Evolutionary conservation across 1,284 basidiomycete species (phyloP), one percentile per base, ranked within the genome.

Genomic region (Irpex sp.): DNA sequence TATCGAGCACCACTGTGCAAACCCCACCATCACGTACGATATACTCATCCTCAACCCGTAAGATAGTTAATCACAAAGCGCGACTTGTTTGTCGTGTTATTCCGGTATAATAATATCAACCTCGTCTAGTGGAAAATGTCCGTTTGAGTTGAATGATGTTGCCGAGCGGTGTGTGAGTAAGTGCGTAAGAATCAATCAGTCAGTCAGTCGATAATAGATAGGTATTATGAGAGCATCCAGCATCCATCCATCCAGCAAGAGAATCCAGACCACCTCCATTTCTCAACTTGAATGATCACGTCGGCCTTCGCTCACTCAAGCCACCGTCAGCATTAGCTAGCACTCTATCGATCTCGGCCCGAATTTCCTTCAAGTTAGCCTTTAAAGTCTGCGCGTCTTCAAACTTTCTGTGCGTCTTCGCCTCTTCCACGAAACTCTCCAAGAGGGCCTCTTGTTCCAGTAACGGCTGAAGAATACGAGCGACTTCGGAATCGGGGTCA

Each of bases 401-500:
- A 67, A 96, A 95, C 76, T 96, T 96, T 53, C 94, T 81, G 69
- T 89, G 89, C 0, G 86, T 83, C 72, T 88, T 89, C 3, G 94
- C 94, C 71, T 95, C 92, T 67, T 90, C 87, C 3, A 94, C 82
- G 70, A 92, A 93, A 1, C 84, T 81, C 77, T 96, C 94, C 37
- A 97, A 79, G 57, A 95, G 80, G 2, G 91, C 90, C 75, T 97
- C 94, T 75, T 97, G 94, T 74, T 97, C 94, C 7, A 97, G 81
- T 17, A 97, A 76, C 2, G 94, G 94, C 70, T 96, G 94, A 21
- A 97, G 77, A 3, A 81, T 77, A 37, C 84, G 79, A 1, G 92
- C 92, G 19, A 91, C 77, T 58, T 88, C 83, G 0, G 89, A 86
- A 67, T 92, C 87, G 1, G 84, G 79, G 68, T 91, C 88, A 64